A percentile compares a stretch with the other conserved stretches of the same genome.
Evolutionary conservation across 495 filamentous ascomycete genomes (phyloP).

Genomic region (Trichocladium antarcticum): DNA sequence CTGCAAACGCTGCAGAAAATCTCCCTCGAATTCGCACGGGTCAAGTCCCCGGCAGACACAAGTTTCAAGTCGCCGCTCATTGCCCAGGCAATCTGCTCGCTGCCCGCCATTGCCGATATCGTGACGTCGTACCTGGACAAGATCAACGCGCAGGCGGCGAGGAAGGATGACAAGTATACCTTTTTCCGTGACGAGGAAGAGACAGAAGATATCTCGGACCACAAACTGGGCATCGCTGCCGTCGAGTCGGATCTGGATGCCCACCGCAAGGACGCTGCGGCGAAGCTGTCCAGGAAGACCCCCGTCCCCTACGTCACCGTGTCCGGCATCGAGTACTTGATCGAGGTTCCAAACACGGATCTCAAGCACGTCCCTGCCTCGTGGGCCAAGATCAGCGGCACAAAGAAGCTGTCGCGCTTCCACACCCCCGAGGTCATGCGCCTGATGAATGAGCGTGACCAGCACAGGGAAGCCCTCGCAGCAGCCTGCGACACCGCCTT

Average conservation of each 20-base stretch:
- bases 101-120: slow-evolving; percentile 64
- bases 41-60: slow-evolving; percentile 53
- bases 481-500: slow-evolving; percentile 90
- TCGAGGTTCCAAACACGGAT: slow-evolving; percentile 74
- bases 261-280: slow-evolving; percentile 59
- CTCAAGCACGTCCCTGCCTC: slow-evolving; percentile 81
- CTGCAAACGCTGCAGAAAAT: slow-evolving; percentile 79
- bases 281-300: slow-evolving; percentile 55
- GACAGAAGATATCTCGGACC: slow-evolving; percentile 69
- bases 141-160: slow-evolving; percentile 77
- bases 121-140: slow-evolving; percentile 65
- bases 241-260: slow-evolving; percentile 79
- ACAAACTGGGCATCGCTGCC: slow-evolving; percentile 83
- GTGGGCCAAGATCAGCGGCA: slow-evolving; percentile 89
- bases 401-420: slow-evolving; percentile 84
- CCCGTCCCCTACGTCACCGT: slow-evolving; percentile 67
- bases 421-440: slow-evolving; percentile 84
- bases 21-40: slow-evolving; percentile 55
- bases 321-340: slow-evolving; percentile 83
- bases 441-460: slow-evolving; percentile 79
- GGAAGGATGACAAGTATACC: slow-evolving; percentile 77
- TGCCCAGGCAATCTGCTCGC: slow-evolving; percentile 57
- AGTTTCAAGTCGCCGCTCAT: slow-evolving; percentile 66
- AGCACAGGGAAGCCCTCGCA: slow-evolving; percentile 85
- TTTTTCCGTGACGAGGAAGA: slow-evolving; percentile 87